Evolutionary conservation across 2,329 filamentous ascomycete species (phyloP).

Genomic region (Aureobasidium sp.): DNA sequence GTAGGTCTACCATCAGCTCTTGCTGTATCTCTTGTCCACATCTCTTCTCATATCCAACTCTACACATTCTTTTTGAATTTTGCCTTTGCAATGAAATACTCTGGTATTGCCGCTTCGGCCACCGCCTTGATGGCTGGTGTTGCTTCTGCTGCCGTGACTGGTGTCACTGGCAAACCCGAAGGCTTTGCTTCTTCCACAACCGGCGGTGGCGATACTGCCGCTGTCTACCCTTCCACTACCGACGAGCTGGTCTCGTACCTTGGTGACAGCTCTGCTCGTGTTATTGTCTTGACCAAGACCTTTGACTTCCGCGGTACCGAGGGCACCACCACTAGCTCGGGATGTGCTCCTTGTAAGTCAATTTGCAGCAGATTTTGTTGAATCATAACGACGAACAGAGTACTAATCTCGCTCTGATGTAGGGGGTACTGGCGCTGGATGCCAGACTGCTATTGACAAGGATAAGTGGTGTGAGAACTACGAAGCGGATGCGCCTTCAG

Average conservation of each 20-base stretch:
- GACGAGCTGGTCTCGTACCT: conserved; percentile 53
- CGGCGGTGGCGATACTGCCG: conserved; percentile 47
- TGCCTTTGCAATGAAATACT: neutral
- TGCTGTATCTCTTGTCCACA: too few species aligned
- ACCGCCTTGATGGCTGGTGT: conserved; percentile 2
- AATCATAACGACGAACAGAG: neutral
- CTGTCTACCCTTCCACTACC: conserved; percentile 47
- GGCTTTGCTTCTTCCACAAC: conserved; percentile 45
- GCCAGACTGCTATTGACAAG: conserved; percentile 53
- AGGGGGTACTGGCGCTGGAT: conserved; percentile 43
- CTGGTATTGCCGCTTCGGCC: neutral
- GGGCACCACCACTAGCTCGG: conserved; percentile 35
- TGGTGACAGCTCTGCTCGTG: conserved; percentile 42
- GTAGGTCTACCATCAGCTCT: neutral
- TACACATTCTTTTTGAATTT: neutral
- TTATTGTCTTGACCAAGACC: conserved; percentile 49
- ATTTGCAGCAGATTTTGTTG: neutral
- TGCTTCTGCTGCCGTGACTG: neutral
- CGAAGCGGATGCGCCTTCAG: conserved; percentile 35
- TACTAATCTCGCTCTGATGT: neutral
- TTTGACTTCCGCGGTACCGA: conserved; percentile 25
- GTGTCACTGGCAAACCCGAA: conserved; percentile 28
- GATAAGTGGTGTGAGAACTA: conserved; percentile 48
- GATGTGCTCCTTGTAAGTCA: conserved; percentile 43
- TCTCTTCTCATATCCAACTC: neutral